A percentile compares a stretch with the other conserved stretches of the same genome.
Conservation (phyloP, 2,329 filamentous ascomycete species). For the Cladosporium sp. region DNA sequence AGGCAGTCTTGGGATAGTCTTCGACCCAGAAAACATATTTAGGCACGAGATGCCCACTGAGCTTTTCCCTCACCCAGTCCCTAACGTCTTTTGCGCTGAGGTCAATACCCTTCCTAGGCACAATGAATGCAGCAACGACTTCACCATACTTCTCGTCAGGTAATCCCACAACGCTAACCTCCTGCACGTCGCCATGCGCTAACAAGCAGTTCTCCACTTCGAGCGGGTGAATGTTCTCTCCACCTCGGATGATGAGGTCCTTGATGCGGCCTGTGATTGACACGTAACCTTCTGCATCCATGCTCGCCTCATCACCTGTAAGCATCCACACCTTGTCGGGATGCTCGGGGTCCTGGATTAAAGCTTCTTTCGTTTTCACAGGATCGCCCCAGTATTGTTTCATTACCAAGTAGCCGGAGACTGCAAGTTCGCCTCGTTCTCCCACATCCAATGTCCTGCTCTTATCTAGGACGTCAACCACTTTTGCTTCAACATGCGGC, state of each 20-base stretch:
- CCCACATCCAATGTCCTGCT: conserved; percentile 57
- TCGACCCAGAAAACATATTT: conserved; percentile 85
- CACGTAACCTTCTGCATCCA: conserved; percentile 79
- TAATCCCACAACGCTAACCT: conserved; percentile 79
- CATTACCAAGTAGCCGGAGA: conserved; percentile 85
- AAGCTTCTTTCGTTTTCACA: conserved; percentile 63
- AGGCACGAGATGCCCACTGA: conserved; percentile 75
- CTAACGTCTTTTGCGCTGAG: conserved; percentile 59
- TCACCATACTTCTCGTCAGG: conserved; percentile 82
- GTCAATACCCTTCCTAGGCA: conserved; percentile 46
- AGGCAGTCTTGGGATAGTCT: conserved; percentile 89
- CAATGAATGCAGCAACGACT: conserved; percentile 77
- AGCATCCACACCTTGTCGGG: conserved; percentile 74
- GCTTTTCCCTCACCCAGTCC: conserved; percentile 64
- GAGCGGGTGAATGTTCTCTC: conserved; percentile 92
- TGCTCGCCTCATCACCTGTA: conserved; percentile 84
- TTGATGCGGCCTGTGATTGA: conserved; percentile 89
- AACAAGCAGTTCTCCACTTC: conserved; percentile 89
- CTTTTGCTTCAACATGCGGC: conserved; percentile 74
- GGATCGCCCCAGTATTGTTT: conserved; percentile 82
- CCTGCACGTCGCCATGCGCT: conserved; percentile 63
- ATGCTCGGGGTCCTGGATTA: conserved; percentile 53
- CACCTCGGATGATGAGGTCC: conserved; percentile 89
- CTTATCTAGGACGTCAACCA: conserved; percentile 67
- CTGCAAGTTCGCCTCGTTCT: conserved; percentile 73